These are phyloP conservation scores for Talaromyces nanjingensis DNA, from an alignment of 495 filamentous ascomycete genomes.

Conservation along the genomic window DNA sequence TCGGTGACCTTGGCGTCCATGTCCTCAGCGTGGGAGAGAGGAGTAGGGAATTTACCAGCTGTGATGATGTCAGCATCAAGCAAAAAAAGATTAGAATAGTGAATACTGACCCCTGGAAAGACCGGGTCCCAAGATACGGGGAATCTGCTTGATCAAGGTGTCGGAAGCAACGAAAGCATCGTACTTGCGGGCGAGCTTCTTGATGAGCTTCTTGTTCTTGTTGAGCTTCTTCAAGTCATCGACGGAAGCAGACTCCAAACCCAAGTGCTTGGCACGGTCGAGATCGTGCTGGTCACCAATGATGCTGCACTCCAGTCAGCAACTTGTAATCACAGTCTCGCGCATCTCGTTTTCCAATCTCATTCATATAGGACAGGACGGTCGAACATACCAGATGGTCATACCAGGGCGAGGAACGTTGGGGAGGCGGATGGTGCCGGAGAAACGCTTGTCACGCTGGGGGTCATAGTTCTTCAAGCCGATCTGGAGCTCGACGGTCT, in stretches of 20 bases:
- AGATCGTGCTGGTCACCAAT: constrained; percentile 99
- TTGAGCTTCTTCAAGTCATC: constrained; percentile 99
- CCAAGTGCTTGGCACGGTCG: constrained; percentile 97
- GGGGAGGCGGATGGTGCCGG: constrained; percentile 92
- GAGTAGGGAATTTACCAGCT: constrained; percentile 99
- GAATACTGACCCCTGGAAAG: constrained; percentile 79
- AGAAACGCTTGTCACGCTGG: constrained; percentile 99
- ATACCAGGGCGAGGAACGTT: constrained; percentile 86
- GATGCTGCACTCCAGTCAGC: constrained; percentile 47
- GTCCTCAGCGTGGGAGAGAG: constrained; percentile 92
- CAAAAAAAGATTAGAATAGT: no score
- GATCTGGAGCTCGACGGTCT: constrained; percentile 89
- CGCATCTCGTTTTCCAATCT: constrained; percentile 2
- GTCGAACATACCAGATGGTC: constrained; percentile 69
- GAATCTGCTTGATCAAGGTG: constrained; percentile 96
- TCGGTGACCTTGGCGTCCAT: constrained; percentile 89
- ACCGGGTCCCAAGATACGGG: constrained; percentile 96
- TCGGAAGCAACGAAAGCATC: constrained; percentile 98
- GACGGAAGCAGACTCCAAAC: constrained; percentile 91
- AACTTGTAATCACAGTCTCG: constrained; percentile 7
- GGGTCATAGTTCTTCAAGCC: constrained; percentile 99
- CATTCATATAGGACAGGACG: background rate
- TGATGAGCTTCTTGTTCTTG: constrained; percentile 99
- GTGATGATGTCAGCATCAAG: constrained; percentile 12
- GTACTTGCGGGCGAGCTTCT: constrained; percentile 99